Conservation (phyloP, 208 protist species). For the Leishmania arabica region DNA sequence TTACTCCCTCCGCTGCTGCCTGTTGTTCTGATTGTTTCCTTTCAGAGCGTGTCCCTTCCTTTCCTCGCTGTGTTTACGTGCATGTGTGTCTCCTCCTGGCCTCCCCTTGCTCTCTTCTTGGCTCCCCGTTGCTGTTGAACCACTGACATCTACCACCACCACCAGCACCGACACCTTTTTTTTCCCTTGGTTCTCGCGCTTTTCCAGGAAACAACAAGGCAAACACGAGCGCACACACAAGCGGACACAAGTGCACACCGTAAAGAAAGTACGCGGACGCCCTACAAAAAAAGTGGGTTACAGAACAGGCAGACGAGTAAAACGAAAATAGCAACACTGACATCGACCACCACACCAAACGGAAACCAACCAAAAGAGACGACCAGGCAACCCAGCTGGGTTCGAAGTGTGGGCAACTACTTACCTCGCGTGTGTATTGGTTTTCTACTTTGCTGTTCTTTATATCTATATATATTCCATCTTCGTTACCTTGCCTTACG, state of each 20-base stretch:
- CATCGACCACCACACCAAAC: neutral
- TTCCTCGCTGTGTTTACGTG: neutral
- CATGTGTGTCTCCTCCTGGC: neutral
- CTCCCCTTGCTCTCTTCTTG: neutral
- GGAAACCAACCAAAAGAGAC: neutral
- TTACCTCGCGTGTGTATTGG: slow-evolving; percentile 9
- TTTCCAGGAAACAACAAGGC: neutral
- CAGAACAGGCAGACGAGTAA: neutral
- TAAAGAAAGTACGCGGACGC: neutral
- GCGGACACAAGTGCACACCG: neutral
- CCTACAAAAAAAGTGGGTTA: neutral
- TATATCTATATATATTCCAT: slow-evolving; percentile 2
- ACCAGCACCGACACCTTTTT: neutral
- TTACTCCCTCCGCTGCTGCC: neutral
- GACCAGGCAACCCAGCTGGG: neutral
- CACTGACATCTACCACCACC: neutral
- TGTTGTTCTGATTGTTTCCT: neutral
- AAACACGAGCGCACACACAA: neutral
- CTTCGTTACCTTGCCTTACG: neutral
- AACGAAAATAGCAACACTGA: neutral
- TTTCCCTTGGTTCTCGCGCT: neutral
- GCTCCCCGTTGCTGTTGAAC: neutral
- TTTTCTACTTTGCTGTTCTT: neutral
- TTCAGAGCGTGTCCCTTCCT: neutral
- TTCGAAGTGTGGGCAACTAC: slow-evolving; percentile 1